A percentile compares a stretch with the other conserved stretches of the same genome.
These are phyloP conservation scores for Oidium heveae DNA, from an alignment of 2,329 filamentous ascomycete genomes.

Conservation along the genomic window DNA sequence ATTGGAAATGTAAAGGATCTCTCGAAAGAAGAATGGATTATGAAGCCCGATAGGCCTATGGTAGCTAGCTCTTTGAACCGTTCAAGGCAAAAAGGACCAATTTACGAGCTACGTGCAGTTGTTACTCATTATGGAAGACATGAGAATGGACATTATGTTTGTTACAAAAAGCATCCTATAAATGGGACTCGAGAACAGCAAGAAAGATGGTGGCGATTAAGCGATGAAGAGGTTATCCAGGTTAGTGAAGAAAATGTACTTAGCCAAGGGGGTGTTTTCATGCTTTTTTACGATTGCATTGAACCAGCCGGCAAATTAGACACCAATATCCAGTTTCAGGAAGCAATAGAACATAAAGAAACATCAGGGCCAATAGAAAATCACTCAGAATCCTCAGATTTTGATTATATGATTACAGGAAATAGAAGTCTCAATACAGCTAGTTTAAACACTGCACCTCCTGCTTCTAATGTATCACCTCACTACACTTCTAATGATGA, in stretches of 20 bases:
- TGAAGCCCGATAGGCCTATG: constrained; percentile 48
- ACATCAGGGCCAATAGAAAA: neutral
- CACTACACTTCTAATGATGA: neutral
- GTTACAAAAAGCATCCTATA: constrained; percentile 47
- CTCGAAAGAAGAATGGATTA: constrained; percentile 39
- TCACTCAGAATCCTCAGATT: neutral
- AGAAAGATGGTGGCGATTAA: constrained; percentile 64
- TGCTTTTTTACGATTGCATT: constrained; percentile 82
- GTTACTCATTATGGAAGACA: constrained; percentile 78
- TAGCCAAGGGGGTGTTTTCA: constrained; percentile 60
- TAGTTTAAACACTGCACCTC: neutral
- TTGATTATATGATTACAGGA: neutral
- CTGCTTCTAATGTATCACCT: neutral
- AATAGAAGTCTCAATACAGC: neutral
- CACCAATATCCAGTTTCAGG: too few species aligned
- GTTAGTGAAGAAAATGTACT: constrained; percentile 52
- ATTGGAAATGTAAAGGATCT: constrained; percentile 8
- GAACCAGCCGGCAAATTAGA: constrained; percentile 17
- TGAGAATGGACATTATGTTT: constrained; percentile 89
- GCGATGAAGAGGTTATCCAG: constrained; percentile 60
- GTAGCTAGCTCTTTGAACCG: constrained; percentile 28
- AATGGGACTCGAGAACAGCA: constrained; percentile 11
- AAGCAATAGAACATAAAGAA: neutral
- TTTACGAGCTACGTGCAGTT: constrained; percentile 61
- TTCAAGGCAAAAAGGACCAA: constrained; percentile 27